A percentile compares a stretch with the other conserved stretches of the same genome.
Conservation (phyloP, 768 basidiomycete genomes). For the Cantharellus anzutake region DNA sequence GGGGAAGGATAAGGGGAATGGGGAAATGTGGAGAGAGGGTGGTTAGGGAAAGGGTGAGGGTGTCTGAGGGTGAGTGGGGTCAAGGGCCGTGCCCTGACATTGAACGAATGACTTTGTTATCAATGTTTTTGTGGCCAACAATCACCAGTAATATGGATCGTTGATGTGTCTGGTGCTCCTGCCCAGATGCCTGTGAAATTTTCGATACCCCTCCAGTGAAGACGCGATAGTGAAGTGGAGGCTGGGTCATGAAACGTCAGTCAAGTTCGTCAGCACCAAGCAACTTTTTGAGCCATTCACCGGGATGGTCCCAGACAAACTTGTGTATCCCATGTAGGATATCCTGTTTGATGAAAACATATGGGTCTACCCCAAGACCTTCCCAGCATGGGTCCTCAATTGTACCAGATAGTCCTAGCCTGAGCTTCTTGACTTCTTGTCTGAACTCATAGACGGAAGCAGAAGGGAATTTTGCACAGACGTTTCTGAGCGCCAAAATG, state of each 20-base stretch:
- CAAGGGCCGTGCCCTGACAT: no score
- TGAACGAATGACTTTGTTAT: conserved; percentile 8
- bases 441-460: not conserved
- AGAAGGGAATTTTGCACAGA: not conserved
- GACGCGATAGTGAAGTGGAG: not conserved
- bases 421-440: not conserved
- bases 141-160: conserved; percentile 3
- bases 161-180: conserved; percentile 3
- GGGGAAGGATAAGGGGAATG: no score
- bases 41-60: no score
- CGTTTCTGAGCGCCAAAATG: conserved; percentile 3
- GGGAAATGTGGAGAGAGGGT: no score
- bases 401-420: conserved; percentile 4
- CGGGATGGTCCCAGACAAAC: not conserved
- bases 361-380: not conserved
- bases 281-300: conserved; percentile 4
- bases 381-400: not conserved
- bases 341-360: not conserved
- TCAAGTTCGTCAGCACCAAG: conserved; percentile 4
- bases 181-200: conserved; percentile 5
- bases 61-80: no score
- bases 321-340: not conserved
- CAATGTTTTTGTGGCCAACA: not conserved
- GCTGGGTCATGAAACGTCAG: not conserved
- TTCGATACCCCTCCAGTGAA: conserved; percentile 1